A percentile compares a stretch with the other conserved stretches of the same genome.
Evolutionary conservation across 176 grass and related monocot species (phyloP).

Genomic region (Saccharum officinarum): DNA sequence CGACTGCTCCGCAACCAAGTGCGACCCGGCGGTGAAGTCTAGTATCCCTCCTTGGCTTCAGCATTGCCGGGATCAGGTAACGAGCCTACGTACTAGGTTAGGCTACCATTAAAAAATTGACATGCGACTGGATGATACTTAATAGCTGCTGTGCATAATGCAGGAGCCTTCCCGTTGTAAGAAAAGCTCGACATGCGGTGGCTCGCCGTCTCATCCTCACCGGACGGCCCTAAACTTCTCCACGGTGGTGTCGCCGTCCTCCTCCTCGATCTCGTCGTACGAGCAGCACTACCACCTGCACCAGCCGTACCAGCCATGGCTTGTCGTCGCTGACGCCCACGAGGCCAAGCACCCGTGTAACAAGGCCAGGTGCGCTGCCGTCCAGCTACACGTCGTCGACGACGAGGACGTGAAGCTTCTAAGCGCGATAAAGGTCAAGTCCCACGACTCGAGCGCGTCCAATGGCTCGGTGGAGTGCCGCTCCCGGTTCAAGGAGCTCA

Average conservation of each 20-base stretch:
- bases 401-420: conserved; percentile 9
- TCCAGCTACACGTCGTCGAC: background rate
- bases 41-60: conserved; percentile 69
- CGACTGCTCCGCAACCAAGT: background rate
- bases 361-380: background rate
- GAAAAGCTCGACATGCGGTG: conserved; percentile 26
- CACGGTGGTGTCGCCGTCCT: conserved; percentile 37
- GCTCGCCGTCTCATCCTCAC: conserved; percentile 13
- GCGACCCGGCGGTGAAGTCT: conserved; percentile 19
- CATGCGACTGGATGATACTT: background rate
- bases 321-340: background rate
- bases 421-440: conserved; percentile 33
- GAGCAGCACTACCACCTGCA: conserved; percentile 12
- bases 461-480: conserved; percentile 42
- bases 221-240: conserved; percentile 37
- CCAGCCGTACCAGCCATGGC: conserved; percentile 31
- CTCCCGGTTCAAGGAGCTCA: conserved; percentile 81
- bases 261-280: conserved; percentile 38
- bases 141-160: background rate
- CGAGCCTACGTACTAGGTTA: background rate
- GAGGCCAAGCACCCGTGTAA: conserved; percentile 43
- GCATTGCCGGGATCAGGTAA: conserved; percentile 49
- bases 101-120: background rate
- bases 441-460: conserved; percentile 48
- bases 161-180: conserved; percentile 44